phyloP scores from a whole-genome alignment of 2,329 filamentous ascomycete genomes.

The Penicillium sp. region DNA sequence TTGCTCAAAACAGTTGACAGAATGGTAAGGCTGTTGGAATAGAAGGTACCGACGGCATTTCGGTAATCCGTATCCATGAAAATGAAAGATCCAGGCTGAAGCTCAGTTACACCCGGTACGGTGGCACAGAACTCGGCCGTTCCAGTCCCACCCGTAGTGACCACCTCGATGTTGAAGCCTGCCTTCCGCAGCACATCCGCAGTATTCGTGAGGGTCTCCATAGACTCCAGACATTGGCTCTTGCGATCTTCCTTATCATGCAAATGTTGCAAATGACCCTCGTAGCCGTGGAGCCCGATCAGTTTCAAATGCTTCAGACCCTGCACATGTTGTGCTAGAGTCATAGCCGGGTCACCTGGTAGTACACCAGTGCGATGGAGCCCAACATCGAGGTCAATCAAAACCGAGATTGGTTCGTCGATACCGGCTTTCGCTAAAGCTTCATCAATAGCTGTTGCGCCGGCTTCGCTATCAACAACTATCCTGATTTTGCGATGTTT shows the following conservation, averaged over 20 bases:
- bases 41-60: slow-evolving; percentile 51
- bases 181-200: slow-evolving; percentile 43
- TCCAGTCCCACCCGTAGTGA: slow-evolving; percentile 54
- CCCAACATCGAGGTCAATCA: slow-evolving; percentile 53
- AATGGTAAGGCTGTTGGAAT: slow-evolving; percentile 50
- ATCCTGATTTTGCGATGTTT: slow-evolving; percentile 42
- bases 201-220: slow-evolving; percentile 46
- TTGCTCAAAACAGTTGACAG: slow-evolving; percentile 51
- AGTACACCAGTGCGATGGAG: slow-evolving; percentile 51
- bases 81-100: slow-evolving; percentile 56
- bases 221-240: slow-evolving; percentile 46
- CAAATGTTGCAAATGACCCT: slow-evolving; percentile 55
- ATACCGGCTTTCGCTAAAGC: slow-evolving; percentile 40
- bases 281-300: slow-evolving; percentile 54
- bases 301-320: slow-evolving; percentile 41
- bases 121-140: slow-evolving; percentile 54
- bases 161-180: slow-evolving; percentile 49
- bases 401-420: slow-evolving; percentile 39
- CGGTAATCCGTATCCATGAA: slow-evolving; percentile 60
- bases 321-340: slow-evolving; percentile 42
- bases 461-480: slow-evolving; percentile 50
- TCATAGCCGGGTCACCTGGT: slow-evolving; percentile 41
- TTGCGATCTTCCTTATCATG: slow-evolving; percentile 46
- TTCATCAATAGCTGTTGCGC: slow-evolving; percentile 47
- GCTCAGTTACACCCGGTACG: slow-evolving; percentile 52